Conservation (phyloP, 2,329 filamentous ascomycete genomes). For the Rhynchosporium graminicola region DNA sequence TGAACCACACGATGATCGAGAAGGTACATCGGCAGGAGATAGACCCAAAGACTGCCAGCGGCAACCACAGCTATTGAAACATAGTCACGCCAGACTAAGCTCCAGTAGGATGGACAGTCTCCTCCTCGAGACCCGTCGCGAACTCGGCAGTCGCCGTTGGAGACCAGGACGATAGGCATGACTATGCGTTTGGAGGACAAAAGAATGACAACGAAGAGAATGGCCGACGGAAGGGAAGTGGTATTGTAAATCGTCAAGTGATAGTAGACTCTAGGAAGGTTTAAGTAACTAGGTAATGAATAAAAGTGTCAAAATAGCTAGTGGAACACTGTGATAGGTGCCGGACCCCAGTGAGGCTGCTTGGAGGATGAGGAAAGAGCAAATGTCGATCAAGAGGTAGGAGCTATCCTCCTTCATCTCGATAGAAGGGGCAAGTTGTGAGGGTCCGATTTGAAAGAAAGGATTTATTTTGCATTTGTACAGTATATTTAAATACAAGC, state of each 20-base stretch:
- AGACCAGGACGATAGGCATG: conserved; percentile 7
- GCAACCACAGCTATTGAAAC: conserved; percentile 21
- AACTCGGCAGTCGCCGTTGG: background rate
- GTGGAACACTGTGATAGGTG: too few species aligned
- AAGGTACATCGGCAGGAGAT: conserved; percentile 27
- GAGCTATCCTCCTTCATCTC: background rate
- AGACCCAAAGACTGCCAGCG: conserved; percentile 20
- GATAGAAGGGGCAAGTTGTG: too few species aligned
- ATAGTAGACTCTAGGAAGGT: background rate
- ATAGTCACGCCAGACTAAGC: conserved; percentile 16
- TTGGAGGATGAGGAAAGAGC: background rate
- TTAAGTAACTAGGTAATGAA: background rate
- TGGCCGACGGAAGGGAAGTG: background rate
- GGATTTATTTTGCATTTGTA: too few species aligned
- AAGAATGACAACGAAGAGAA: background rate
- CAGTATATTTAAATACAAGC: too few species aligned
- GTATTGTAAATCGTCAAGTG: background rate
- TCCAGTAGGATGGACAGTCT: background rate
- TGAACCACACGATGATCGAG: conserved; percentile 24
- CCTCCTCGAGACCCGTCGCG: background rate
- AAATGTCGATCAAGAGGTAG: background rate
- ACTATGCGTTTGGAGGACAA: background rate
- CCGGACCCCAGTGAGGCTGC: background rate
- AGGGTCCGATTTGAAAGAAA: too few species aligned
- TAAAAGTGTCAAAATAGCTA: too few species aligned